Base-by-base conservation (phyloP, 2,329 filamentous ascomycete genomes). In the Trematosphaeria pertusa region DNA sequence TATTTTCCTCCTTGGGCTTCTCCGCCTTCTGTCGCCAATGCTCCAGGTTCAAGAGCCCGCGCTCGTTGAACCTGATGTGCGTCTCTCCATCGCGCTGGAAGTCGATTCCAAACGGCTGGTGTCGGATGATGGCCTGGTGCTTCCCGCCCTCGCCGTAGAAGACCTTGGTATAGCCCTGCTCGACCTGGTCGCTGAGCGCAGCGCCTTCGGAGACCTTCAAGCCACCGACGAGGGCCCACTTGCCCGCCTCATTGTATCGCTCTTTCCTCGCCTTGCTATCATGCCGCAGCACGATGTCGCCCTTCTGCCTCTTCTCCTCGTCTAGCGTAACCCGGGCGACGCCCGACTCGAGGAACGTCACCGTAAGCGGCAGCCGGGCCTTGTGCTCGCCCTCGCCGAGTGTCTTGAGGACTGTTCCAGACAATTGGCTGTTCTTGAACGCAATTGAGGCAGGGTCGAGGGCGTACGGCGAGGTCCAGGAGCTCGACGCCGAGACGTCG, bases 21-120 rank as follows among this genome's bases (percentile, higher is more conserved):
- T 96, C 92, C 12, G 91, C 74, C 81, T 96, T 96, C 33, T 87
- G 81, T 50, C 94, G 81, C 94, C 94, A 99, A 69, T 99, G 94
- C 72, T 99, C 94, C 70, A 97, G 75, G 65, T 97, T 99, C 71
- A 99, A 71, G 53, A 95, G 77, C 1, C 93, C 93, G n/a, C 87
- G 85, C 58, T 92, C 87, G 66, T 99, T 99, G 72, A 99, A 80
- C 65, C 87, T 89, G 71, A 99, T 81, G 51, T 97, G 91, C 0
- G 87, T 87, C 56, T 83, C 78, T 1, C 89, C 91, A 60, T 94
- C 88, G 34, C 92, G 82, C 73, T 88, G 87, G 70, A 99, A 99
- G 37, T 96, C 88, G 42, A 97, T 82, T 28, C 81, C 81, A 56
- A 97, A 95, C 0, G 94, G 94, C 1, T 85, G 80, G 64, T 95